phyloP scores from a whole-genome alignment of 805 yeast species.

The Saturnispora galanensis region DNA sequence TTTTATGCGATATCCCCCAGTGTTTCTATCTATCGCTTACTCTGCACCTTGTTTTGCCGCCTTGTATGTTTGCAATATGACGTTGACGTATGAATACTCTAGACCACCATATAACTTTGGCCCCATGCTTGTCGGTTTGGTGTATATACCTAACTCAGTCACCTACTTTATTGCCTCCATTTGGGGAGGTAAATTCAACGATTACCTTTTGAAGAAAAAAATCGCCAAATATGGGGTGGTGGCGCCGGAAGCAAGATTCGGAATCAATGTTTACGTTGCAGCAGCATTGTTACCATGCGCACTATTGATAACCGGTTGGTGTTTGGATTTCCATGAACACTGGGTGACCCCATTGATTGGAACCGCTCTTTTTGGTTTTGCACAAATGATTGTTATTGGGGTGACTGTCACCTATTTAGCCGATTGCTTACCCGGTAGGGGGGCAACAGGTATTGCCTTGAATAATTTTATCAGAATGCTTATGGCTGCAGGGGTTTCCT shows the following conservation, averaged over 20 bases:
- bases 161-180: conserved; percentile 67
- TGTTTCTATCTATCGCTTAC: conserved; percentile 50
- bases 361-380: conserved; percentile 71
- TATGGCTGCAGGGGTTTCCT: conserved; percentile 68
- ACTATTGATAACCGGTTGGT: conserved; percentile 74
- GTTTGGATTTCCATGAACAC: conserved; percentile 49
- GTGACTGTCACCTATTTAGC: conserved; percentile 72
- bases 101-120: conserved; percentile 60
- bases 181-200: conserved; percentile 78
- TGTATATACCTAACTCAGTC: conserved; percentile 77
- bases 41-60: conserved; percentile 66
- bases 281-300: conserved; percentile 54
- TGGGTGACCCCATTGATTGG: conserved; percentile 82
- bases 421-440: conserved; percentile 77
- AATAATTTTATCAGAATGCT: conserved; percentile 67
- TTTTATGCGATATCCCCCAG: conserved; percentile 66
- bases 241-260: conserved; percentile 70
- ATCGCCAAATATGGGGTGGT: conserved; percentile 51
- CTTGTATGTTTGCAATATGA: conserved; percentile 64
- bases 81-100: conserved; percentile 55
- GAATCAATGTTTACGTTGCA: conserved; percentile 63
- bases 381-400: conserved; percentile 77
- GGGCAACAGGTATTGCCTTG: conserved; percentile 82
- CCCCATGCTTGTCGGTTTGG: conserved; percentile 56
- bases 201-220: conserved; percentile 41